A percentile compares a stretch with the other conserved stretches of the same genome.
phyloP scores from a whole-genome alignment of 768 basidiomycete genomes.

The Trametes elegans region DNA sequence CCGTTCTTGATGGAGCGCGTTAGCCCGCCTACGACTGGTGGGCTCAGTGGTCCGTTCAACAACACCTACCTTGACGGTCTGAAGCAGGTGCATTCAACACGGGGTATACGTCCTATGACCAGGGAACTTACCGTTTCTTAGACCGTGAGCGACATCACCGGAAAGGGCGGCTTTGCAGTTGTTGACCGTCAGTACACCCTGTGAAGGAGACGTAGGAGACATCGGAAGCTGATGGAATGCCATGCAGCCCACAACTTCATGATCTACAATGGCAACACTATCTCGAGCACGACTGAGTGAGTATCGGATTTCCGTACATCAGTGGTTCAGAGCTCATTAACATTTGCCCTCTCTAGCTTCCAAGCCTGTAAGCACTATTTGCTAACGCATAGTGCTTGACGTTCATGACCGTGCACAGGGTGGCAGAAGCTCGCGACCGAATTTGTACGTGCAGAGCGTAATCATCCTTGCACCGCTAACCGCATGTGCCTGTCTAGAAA shows the following conservation, averaged over 20 bases:
- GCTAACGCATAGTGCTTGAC: not conserved
- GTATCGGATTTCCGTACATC: slow-evolving; percentile 20
- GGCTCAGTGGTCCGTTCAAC: slow-evolving; percentile 54
- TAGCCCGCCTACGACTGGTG: slow-evolving; percentile 45
- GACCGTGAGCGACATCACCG: slow-evolving; percentile 60
- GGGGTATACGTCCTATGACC: not conserved
- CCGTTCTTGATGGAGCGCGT: slow-evolving; percentile 60
- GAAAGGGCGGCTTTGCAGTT: slow-evolving; percentile 54
- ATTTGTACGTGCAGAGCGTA: slow-evolving; percentile 55
- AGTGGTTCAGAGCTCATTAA: not conserved
- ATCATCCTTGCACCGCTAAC: no score
- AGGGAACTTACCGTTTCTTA: slow-evolving; percentile 16
- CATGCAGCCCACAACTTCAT: slow-evolving; percentile 56
- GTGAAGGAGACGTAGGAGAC: not conserved
- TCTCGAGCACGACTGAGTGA: slow-evolving; percentile 48
- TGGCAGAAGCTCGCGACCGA: slow-evolving; percentile 55
- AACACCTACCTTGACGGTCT: slow-evolving; percentile 50
- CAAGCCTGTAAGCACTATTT: slow-evolving; percentile 40
- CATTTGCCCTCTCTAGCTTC: slow-evolving; percentile 37
- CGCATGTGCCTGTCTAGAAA: no score
- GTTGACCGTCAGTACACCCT: slow-evolving; percentile 46
- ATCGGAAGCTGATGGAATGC: not conserved
- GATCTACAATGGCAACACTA: slow-evolving; percentile 53
- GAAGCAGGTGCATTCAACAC: slow-evolving; percentile 36
- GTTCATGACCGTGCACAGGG: slow-evolving; percentile 32